phyloP scores from a whole-genome alignment of 1,284 basidiomycete species.

The Cryptococcus sp. region DNA sequence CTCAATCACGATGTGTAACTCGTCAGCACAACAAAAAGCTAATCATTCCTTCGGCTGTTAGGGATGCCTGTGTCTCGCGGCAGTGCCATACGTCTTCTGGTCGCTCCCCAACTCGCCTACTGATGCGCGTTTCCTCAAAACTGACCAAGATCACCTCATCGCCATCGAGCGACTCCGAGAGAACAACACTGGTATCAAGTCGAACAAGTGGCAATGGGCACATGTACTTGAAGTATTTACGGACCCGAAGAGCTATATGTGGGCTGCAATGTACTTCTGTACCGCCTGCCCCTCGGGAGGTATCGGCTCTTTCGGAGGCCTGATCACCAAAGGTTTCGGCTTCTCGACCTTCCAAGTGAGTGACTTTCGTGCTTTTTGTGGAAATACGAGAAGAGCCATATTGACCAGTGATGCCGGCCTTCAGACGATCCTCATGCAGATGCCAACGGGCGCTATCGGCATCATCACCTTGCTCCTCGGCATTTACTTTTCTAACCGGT shows the following conservation, averaged over 20 bases:
- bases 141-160: slow-evolving; percentile 36
- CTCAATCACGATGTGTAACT: slow-evolving; percentile 29
- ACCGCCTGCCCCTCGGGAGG: slow-evolving; percentile 40
- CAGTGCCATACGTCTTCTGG: slow-evolving; percentile 52
- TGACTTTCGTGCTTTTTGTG: neutral
- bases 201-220: slow-evolving; percentile 35
- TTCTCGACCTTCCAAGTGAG: slow-evolving; percentile 39
- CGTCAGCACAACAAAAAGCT: too few relatives aligned
- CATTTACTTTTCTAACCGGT: slow-evolving; percentile 54
- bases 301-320: slow-evolving; percentile 42
- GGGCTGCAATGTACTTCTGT: slow-evolving; percentile 30
- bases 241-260: slow-evolving; percentile 48
- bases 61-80: too few relatives aligned
- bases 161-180: slow-evolving; percentile 41
- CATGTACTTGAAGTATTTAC: slow-evolving; percentile 46
- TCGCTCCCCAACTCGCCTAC: slow-evolving; percentile 35
- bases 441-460: slow-evolving; percentile 56
- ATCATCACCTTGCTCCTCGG: slow-evolving; percentile 53
- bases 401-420: neutral
- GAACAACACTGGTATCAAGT: slow-evolving; percentile 42
- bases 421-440: slow-evolving; percentile 27
- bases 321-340: slow-evolving; percentile 34
- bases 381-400: neutral
- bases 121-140: slow-evolving; percentile 37
- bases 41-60: too few relatives aligned